Base-by-base conservation (phyloP, 73 alveolate genomes). In the Stentor roeselii region DNA sequence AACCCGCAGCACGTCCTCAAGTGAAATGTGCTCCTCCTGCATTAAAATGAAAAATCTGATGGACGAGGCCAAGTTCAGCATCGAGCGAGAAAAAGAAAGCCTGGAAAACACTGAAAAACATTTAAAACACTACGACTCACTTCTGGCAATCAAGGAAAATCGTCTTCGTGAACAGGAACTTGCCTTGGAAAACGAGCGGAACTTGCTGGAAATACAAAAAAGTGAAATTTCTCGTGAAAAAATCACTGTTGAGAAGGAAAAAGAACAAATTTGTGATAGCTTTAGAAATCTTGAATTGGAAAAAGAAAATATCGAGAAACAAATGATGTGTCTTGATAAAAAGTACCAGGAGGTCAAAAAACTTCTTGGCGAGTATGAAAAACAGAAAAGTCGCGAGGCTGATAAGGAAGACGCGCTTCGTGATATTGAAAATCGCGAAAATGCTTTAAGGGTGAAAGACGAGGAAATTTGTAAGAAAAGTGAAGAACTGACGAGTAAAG, bases 21-120 rank as follows among this genome's bases (percentile, higher is more conserved):
- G 21, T 50, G 67, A 50, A 6, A 50, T 50, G 67, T 50, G 67
- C 21, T 6, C 21, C 30, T 50, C 67, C 67, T 50, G 67, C 21
- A 6, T 50, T 50, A 50, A 50, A 50, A 50, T 50, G 67, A 50
- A 50, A 50, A 50, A 21, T 21, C 67, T 50, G 21, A 50, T 50
- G 67, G 67, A 50, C 21, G 67, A 50, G 67, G 67, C 67, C 6
- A 50, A 6, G 6, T 50, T 50, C 21, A 50, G 67, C 21, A 50
- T 50, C 67, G 67, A 50, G 21, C 67, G 67, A 21, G 67, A 50
- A 50, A 50, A 50, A 50, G 67, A 50, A 50, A 50, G 67, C 67
- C 67, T 50, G 6, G 67, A 50, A 50, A 50, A 50, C 21, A 50
- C 67, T 50, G 67, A 50, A 50, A 50, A 50, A 50, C 67, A 50